Evolutionary conservation across 1,284 basidiomycete genomes (phyloP).

Genomic region (Tremellales sp.): DNA sequence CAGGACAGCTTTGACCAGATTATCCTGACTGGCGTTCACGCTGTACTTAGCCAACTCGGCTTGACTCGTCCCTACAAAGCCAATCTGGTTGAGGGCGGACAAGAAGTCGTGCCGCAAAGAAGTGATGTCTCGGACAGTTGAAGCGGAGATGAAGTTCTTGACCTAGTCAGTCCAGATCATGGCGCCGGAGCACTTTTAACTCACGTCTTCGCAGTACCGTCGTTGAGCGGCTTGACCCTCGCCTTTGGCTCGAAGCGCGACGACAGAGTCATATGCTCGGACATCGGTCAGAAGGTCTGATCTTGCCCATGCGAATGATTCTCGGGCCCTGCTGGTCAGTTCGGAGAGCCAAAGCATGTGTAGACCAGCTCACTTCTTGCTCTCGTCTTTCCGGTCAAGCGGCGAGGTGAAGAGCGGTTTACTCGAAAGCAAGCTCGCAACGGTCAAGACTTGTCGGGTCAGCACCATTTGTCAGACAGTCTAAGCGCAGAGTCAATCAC

Average conservation of each 20-base stretch:
- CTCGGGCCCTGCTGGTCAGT: conserved; percentile 57
- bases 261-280: conserved; percentile 68
- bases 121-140: conserved; percentile 74
- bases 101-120: conserved; percentile 75
- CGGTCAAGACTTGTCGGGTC: conserved; percentile 62
- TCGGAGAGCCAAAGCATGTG: neutral
- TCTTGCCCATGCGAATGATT: conserved; percentile 63
- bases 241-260: conserved; percentile 55
- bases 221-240: conserved; percentile 54
- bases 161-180: conserved; percentile 5
- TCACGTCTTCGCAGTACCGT: conserved; percentile 71
- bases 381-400: conserved; percentile 76
- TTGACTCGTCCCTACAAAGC: conserved; percentile 56
- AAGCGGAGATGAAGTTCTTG: conserved; percentile 78
- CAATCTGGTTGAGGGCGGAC: conserved; percentile 65
- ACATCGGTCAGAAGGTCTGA: conserved; percentile 84
- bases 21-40: conserved; percentile 60
- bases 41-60: conserved; percentile 51
- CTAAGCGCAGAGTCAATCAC: conserved; percentile 17
- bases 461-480: neutral
- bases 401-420: conserved; percentile 82
- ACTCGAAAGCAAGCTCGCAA: conserved; percentile 76
- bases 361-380: conserved; percentile 56
- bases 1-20: conserved; percentile 74
- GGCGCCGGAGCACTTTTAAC: conserved; percentile 20